These are phyloP conservation scores for Rubia occidens DNA, from an alignment of 305 asterid species.

Conservation along the genomic window DNA sequence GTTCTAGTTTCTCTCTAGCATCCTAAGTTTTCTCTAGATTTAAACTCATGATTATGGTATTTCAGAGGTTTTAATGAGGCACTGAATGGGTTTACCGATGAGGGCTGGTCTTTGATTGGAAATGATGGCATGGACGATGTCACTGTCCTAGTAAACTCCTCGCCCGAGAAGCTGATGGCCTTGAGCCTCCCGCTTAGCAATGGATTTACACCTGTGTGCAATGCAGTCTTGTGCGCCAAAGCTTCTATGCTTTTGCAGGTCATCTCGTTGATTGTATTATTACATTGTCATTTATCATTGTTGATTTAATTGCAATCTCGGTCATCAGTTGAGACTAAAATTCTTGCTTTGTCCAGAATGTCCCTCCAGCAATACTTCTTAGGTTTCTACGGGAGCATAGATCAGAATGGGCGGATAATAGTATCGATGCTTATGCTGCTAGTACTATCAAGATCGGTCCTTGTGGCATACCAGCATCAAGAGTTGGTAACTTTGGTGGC, in stretches of 20 bases:
- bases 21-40: not conserved
- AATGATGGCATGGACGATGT: slow-evolving; percentile 73
- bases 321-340: slow-evolving; percentile 1
- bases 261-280: not conserved
- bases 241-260: slow-evolving; percentile 96
- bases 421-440: slow-evolving; percentile 71
- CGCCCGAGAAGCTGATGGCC: slow-evolving; percentile 70
- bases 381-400: slow-evolving; percentile 81
- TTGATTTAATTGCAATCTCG: not conserved
- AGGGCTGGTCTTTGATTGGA: slow-evolving; percentile 70
- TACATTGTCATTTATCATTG: not conserved
- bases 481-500: slow-evolving; percentile 63
- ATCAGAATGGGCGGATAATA: slow-evolving; percentile 91
- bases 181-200: slow-evolving; percentile 49
- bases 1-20: slow-evolving; percentile 1
- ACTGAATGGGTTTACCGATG: slow-evolving; percentile 61
- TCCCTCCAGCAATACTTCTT: slow-evolving; percentile 76
- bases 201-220: slow-evolving; percentile 52
- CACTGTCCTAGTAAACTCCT: slow-evolving; percentile 67
- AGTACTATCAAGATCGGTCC: slow-evolving; percentile 75
- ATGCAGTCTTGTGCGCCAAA: slow-evolving; percentile 70
- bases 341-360: slow-evolving; percentile 42
- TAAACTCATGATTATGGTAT: not conserved
- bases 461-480: slow-evolving; percentile 53
- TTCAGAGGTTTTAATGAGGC: slow-evolving; percentile 89